These are phyloP conservation scores for Paxillus involutus DNA, from an alignment of 768 basidiomycete genomes.

Conservation along the genomic window DNA sequence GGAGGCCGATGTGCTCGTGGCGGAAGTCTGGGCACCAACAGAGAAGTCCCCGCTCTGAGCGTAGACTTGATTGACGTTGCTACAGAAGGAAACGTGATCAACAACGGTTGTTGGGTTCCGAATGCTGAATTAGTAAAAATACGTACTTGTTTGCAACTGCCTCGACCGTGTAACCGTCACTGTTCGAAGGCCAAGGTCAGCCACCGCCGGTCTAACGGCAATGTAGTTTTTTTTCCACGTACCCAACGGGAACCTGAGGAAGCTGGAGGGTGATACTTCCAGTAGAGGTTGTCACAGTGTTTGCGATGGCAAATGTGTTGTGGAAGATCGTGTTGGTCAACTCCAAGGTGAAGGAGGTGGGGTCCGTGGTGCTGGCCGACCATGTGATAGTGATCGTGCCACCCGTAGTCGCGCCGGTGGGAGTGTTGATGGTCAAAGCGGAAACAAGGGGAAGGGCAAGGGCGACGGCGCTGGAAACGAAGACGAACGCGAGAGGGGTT, in stretches of 20 bases:
- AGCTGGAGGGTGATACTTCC: conserved; percentile 39
- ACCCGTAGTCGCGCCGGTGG: conserved; percentile 32
- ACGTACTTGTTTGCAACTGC: conserved; percentile 44
- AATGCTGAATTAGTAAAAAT: background rate
- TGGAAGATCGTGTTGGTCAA: conserved; percentile 51
- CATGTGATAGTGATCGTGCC: conserved; percentile 45
- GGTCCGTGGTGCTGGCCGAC: conserved; percentile 42
- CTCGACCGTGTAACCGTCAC: conserved; percentile 48
- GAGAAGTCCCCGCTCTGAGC: conserved; percentile 40
- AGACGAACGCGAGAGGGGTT: background rate
- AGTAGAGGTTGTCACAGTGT: conserved; percentile 44
- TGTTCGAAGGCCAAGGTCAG: conserved; percentile 17
- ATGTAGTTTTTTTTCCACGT: background rate
- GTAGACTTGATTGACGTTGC: conserved; percentile 47
- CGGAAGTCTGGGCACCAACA: conserved; percentile 29
- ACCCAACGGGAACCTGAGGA: conserved; percentile 51
- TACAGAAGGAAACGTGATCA: conserved; percentile 1
- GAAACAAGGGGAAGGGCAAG: conserved; percentile 43
- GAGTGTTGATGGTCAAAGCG: conserved; percentile 46
- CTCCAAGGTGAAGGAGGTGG: conserved; percentile 42
- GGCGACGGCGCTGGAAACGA: conserved; percentile 37
- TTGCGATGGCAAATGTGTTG: conserved; percentile 52
- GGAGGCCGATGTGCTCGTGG: conserved; percentile 11
- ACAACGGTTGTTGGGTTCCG: background rate
- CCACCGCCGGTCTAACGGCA: background rate